Base-by-base conservation (phyloP, 768 basidiomycete genomes). In the Lactarius hatsudake region DNA sequence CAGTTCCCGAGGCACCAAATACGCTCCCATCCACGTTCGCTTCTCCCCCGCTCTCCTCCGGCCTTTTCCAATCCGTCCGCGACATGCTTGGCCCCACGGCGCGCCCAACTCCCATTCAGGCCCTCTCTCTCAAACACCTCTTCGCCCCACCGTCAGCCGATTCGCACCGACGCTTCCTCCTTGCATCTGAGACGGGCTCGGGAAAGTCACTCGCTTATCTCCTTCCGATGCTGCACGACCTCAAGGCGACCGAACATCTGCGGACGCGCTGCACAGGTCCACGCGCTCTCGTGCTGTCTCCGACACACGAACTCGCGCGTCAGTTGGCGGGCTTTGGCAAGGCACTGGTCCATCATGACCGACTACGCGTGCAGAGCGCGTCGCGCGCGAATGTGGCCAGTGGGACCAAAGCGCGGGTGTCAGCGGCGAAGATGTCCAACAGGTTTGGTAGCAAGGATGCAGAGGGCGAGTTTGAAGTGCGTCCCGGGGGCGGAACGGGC, bases 131-230 rank as follows among this genome's bases (percentile, higher is more conserved):
- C 23, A 86, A 88, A 69, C 86, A 87, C 77, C 75, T 93, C 20
- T 75, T 91, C 61, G 76, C 78, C 7, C 63, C 58, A 58, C 60
- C 72, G 28, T 61, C 67, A 40, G 81, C 79, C 73, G 78, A 79
- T 56, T 79, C 86, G 58, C 76, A 75, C 64, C 69, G 72, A 13
- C 74, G 80, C 64, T 88, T 83, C 70, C 83, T 96, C 7, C 81
- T 96, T 1, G 94, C 93, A 0, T 88, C 90, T 0, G 94, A 96
- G 76, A 96, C 93, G 0, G 94, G 95, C 18, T 94, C 93, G 0
- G 94, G 94, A 1, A 96, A 96, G 78, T 94, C 91, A 2, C 84
- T 96, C 34, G 94, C 95, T 1, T 96, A 95, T 75, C 83, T 96
- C 53, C 82, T 96, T 6, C 94, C 94, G 0, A 76, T 96, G 62